Conservation (phyloP, 192 early-diverging fungal genomes). For the Dissophora globulifera region DNA sequence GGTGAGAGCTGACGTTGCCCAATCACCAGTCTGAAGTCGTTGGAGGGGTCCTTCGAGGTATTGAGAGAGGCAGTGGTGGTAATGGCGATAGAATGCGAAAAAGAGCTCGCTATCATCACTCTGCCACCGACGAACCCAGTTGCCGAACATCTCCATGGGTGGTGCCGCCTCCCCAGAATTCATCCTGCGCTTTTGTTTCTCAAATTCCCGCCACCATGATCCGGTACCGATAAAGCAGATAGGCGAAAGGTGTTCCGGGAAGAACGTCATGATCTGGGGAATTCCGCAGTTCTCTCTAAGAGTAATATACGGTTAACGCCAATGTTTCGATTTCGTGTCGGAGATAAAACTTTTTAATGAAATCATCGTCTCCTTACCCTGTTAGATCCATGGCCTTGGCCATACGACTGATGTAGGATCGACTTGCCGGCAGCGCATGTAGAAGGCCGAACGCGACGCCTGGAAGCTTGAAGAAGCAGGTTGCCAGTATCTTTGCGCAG, state of each 20-base stretch:
- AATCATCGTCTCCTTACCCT: conserved; percentile 30
- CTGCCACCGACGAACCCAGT: conserved; percentile 63
- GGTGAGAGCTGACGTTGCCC: conserved; percentile 26
- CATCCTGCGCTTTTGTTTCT: conserved; percentile 51
- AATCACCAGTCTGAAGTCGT: conserved; percentile 42
- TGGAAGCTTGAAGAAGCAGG: conserved; percentile 63
- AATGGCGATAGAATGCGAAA: conserved; percentile 65
- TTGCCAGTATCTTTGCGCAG: conserved; percentile 60
- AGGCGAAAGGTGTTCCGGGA: conserved; percentile 52
- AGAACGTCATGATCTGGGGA: conserved; percentile 46
- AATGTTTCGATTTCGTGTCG: too few species aligned
- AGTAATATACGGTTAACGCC: too few species aligned
- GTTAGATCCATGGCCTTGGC: conserved; percentile 40
- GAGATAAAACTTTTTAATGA: too few species aligned
- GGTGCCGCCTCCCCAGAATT: conserved; percentile 25
- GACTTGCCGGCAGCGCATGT: conserved; percentile 54
- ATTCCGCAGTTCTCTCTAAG: conserved; percentile 38
- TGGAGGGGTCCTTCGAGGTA: conserved; percentile 41
- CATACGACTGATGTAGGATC: conserved; percentile 54
- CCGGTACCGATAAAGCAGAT: conserved; percentile 48
- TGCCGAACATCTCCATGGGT: conserved; percentile 59
- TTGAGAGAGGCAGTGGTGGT: conserved; percentile 56
- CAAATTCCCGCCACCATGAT: conserved; percentile 55
- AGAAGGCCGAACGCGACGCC: conserved; percentile 57
- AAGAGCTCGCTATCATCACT: conserved; percentile 66